These are phyloP conservation scores for Xylariaceae sp. DNA, from an alignment of 2,329 filamentous ascomycete species.

Conservation along the genomic window DNA sequence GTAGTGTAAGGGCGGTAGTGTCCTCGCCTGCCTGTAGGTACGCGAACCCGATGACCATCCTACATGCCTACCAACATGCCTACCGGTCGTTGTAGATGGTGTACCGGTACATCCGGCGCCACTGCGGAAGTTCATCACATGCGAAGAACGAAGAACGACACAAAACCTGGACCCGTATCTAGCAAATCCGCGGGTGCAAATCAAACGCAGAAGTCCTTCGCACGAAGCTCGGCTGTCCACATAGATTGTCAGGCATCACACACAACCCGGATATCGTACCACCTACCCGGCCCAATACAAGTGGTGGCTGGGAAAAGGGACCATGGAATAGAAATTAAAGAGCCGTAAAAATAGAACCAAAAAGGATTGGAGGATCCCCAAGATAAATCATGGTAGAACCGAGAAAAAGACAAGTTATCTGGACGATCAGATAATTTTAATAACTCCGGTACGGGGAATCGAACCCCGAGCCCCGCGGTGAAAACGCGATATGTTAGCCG, in stretches of 20 bases:
- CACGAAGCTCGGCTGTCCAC: too few species aligned
- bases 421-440: background rate
- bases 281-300: too few species aligned
- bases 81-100: too few species aligned
- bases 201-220: too few species aligned
- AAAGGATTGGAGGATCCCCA: background rate
- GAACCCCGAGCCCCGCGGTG: slow-evolving; percentile 21
- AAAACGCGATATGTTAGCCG: slow-evolving; percentile 21
- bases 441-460: slow-evolving; percentile 20
- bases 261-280: too few species aligned
- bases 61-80: background rate
- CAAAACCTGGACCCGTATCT: background rate
- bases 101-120: background rate
- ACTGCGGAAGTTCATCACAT: background rate
- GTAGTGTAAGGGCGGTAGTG: too few species aligned
- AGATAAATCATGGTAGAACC: too few species aligned
- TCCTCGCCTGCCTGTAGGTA: too few species aligned
- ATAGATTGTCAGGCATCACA: too few species aligned
- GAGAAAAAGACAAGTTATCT: background rate
- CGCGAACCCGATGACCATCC: too few species aligned
- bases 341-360: background rate
- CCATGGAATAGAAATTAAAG: background rate
- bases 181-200: background rate
- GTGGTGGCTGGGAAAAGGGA: background rate
- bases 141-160: background rate